Evolutionary conservation across 352 stramenopile species (phyloP).

Genomic region (Blastocystis sp.): DNA sequence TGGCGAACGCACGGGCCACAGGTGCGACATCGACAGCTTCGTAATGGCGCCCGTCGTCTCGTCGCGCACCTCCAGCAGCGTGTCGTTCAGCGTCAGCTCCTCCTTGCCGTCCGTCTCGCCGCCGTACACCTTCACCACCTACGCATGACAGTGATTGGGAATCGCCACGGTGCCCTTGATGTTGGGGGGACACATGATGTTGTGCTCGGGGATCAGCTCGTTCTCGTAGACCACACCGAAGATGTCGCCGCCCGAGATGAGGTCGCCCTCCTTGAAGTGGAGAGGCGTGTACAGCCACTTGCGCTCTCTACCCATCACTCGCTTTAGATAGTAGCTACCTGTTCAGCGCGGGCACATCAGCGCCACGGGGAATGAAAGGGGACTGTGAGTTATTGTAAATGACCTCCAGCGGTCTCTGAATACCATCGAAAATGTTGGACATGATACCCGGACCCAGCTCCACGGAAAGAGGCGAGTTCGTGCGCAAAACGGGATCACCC

Average conservation of each 20-base stretch:
- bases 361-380: conserved; percentile 92
- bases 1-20: conserved; percentile 93
- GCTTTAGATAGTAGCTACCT: conserved; percentile 73
- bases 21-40: conserved; percentile 88
- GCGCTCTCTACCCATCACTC: conserved; percentile 72
- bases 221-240: conserved; percentile 97
- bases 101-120: conserved; percentile 91
- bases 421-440: conserved; percentile 99
- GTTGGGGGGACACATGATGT: conserved; percentile 98
- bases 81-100: conserved; percentile 90
- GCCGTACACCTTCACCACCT: conserved; percentile 91
- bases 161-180: conserved; percentile 89
- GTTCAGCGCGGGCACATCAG: conserved; percentile 90
- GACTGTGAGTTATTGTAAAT: conserved; percentile 84
- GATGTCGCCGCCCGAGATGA: conserved; percentile 92
- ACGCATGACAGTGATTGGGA: not conserved
- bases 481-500: conserved; percentile 92
- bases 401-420: conserved; percentile 94
- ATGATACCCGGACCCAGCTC: conserved; percentile 99
- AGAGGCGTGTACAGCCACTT: conserved; percentile 44
- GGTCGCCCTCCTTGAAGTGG: conserved; percentile 28
- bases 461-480: conserved; percentile 93
- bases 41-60: conserved; percentile 85
- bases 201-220: conserved; percentile 94
- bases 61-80: conserved; percentile 93